Base-by-base conservation (phyloP, 2,329 filamentous ascomycete genomes). In the Kalmusia sp. region DNA sequence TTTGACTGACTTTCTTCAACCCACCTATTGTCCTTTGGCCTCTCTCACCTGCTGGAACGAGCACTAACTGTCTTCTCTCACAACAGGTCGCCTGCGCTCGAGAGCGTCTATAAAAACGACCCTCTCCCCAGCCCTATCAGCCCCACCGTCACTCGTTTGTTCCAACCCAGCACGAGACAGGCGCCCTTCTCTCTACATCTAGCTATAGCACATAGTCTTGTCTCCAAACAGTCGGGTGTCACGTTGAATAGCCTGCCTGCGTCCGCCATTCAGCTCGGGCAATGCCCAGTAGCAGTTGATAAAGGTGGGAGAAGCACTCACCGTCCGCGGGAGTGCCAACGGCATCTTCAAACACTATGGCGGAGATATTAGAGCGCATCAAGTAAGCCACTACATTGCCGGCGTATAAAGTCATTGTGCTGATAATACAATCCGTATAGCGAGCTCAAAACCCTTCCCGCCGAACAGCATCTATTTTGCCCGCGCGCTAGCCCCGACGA, bases 401-500 rank as follows among this genome's bases (percentile, higher is more conserved):
- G 31, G 17, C 15, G 22, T 39, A 34, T 19, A 34, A 19, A 28
- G 30, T 37, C 27, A 41, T 6, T 24, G 33, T 34, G 30, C 35
- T 51, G 40, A 33, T 35, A 21, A 40, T 31, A 2, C 24, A 73
- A 67, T 38, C 35, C 46, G 41, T 49, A 38, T 43, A 77, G 75
- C 43, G 65, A 76, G 55, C 70, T 78, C 35, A 63, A 69, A 59
- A 54, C 63, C 27, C 65, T 78, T 7, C 68, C 74, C 37, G 64
- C 67, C 33, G 70, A 75, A 4, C 57, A 75, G 31, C 80, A 82
- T 64, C 77, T 80, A 55, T 81, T 82, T 63, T 82, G 80, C 59
- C 79, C 80, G 14, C 75, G 79, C 49, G 31, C 60, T 17, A 63
- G 67, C 34, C 49, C 51, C 8, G 71, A 74, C 11, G 73, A 76